Base-by-base conservation (phyloP, 495 filamentous ascomycete genomes). In the Penicillium chermesinum region DNA sequence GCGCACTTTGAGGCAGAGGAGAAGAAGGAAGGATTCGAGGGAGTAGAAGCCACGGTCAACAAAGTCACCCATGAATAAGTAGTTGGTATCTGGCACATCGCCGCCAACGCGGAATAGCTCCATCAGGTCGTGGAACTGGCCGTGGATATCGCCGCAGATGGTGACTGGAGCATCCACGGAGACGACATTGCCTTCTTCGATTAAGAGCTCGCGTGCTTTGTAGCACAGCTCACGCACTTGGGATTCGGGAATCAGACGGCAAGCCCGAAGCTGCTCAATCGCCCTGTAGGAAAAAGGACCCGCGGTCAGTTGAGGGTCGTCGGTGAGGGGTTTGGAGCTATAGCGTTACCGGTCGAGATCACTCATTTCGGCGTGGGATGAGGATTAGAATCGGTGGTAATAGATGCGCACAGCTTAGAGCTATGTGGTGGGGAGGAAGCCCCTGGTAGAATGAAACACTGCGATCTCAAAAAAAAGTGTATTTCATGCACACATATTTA, bases 11-110 rank as follows among this genome's bases (percentile, higher is more conserved):
- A 98, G 84, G 54, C 88, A 93, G 38, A 98, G 80, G 19, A 98
- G 85, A 25, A 98, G 84, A 41, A 95, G 84, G 64, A 98, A 95
- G 20, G 90, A 89, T 72, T 98, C 93, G 43, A 98, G 81, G 1
- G 89, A 95, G 77, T 96, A 98, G 75, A 95, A 98, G 40, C 93
- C 93, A 49, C 93, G 87, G 68, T 98, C 93, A 55, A 98, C 93
- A 52, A 95, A 98, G 65, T 98, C 93, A 64, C 93, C 91, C 91
- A 96, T 95, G 71, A 98, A 98, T 0, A 98, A 82, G 66, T 98
- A 98, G 63, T 96, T 96, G 16, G 93, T 98, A 58, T 98, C 93
- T 14, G 93, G 93, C 2, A 93, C 88, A 59, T 95, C 88, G 30
- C 93, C 93, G 46, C 93, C 93, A 12, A 97, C 90, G 39, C 90